Percentiles rank a stretch among this genome's conserved stretches.
phyloP scores from a whole-genome alignment of 176 grass and related monocot genomes.

The Luzula sylvatica region DNA sequence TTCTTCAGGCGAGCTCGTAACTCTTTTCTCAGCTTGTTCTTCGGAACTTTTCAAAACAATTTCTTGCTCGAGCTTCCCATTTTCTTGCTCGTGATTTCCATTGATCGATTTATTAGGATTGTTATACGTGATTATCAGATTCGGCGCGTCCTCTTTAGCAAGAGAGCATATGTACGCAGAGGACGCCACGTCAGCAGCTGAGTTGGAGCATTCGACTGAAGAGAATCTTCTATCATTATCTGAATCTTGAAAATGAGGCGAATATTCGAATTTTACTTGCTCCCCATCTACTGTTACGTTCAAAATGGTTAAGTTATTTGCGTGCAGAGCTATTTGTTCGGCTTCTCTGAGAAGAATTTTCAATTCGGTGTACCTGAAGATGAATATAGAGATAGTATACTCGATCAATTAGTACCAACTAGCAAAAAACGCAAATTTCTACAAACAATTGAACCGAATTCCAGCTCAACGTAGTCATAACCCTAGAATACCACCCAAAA shows the following conservation, averaged over 20 bases:
- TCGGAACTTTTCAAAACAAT: slow-evolving; percentile 21
- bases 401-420: not conserved
- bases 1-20: slow-evolving; percentile 21
- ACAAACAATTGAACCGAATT: not conserved
- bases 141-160: slow-evolving; percentile 58
- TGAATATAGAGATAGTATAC: slow-evolving; percentile 26
- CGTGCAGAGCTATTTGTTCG: slow-evolving; percentile 59
- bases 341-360: slow-evolving; percentile 57
- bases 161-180: slow-evolving; percentile 60
- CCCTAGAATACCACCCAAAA: slow-evolving; percentile 11
- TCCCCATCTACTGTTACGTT: slow-evolving; percentile 80
- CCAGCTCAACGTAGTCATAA: slow-evolving; percentile 4
- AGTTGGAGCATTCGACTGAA: slow-evolving; percentile 66
- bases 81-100: slow-evolving; percentile 42
- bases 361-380: slow-evolving; percentile 79
- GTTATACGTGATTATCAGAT: slow-evolving; percentile 58
- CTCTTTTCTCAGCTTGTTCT: slow-evolving; percentile 28
- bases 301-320: slow-evolving; percentile 72
- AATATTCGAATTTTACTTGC: slow-evolving; percentile 60
- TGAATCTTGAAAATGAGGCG: slow-evolving; percentile 55
- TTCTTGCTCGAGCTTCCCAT: slow-evolving; percentile 34
- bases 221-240: slow-evolving; percentile 57
- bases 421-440: not conserved
- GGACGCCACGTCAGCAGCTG: slow-evolving; percentile 76
- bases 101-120: slow-evolving; percentile 39